A percentile compares a stretch with the other conserved stretches of the same genome.
Evolutionary conservation across 257 asterid species (phyloP).

Genomic region (Solanum ossicruentum): DNA sequence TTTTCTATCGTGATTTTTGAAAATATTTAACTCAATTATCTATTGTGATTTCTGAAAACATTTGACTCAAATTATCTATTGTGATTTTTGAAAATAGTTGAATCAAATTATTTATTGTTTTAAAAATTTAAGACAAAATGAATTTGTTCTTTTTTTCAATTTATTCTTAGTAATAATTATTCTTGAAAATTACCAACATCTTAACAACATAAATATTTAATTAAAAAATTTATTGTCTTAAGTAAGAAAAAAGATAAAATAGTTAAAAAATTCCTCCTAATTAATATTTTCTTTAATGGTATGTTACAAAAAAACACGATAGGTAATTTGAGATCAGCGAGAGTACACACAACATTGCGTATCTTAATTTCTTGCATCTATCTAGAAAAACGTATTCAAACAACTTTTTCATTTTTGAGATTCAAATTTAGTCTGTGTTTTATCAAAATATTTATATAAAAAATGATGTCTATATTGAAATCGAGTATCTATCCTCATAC

Average conservation of each 20-base stretch:
- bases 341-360: not conserved
- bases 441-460: constrained; percentile 30
- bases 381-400: not conserved
- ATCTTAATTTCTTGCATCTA: not conserved
- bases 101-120: not conserved
- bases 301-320: not conserved
- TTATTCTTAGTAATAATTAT: not conserved
- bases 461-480: constrained; percentile 43
- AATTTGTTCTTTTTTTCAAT: not conserved
- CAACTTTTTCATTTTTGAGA: not conserved
- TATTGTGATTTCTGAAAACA: too few relatives aligned
- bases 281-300: not conserved
- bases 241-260: not conserved
- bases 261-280: not conserved
- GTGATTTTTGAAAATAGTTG: too few relatives aligned
- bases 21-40: too few relatives aligned
- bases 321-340: not conserved
- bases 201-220: not conserved
- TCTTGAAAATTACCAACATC: not conserved
- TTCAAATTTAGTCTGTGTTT: not conserved
- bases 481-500: constrained; percentile 1
- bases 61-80: too few relatives aligned
- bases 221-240: not conserved
- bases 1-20: too few relatives aligned
- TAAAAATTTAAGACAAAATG: not conserved